Percentiles rank a stretch among this genome's conserved stretches.
Evolutionary conservation across 2,329 filamentous ascomycete species (phyloP).

Genomic region (Didymella sp.): DNA sequence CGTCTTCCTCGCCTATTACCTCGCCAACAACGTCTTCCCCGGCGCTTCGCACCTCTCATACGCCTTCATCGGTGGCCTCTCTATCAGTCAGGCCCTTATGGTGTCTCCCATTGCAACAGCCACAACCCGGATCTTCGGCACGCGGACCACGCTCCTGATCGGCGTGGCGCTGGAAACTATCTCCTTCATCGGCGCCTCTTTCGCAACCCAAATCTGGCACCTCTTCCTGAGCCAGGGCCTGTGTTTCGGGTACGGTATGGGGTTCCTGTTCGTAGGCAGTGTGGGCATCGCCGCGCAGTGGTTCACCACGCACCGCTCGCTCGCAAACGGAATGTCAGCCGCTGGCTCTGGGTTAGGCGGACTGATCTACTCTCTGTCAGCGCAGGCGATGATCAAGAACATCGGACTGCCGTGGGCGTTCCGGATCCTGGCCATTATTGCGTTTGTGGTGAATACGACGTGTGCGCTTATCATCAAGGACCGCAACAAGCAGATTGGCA

Average conservation of each 20-base stretch:
- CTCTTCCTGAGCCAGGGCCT: conserved; percentile 77
- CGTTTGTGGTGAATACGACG: conserved; percentile 68
- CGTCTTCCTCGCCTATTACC: conserved; percentile 75
- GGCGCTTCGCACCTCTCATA: conserved; percentile 70
- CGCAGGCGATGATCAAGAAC: conserved; percentile 71
- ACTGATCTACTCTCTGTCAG: conserved; percentile 70
- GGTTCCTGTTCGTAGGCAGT: conserved; percentile 74
- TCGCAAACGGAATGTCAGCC: conserved; percentile 73
- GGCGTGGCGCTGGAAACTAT: conserved; percentile 69
- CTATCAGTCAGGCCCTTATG: conserved; percentile 69
- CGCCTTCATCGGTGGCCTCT: conserved; percentile 78
- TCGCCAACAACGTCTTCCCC: conserved; percentile 67
- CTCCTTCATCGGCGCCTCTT: conserved; percentile 73
- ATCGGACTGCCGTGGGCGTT: conserved; percentile 73
- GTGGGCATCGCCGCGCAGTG: conserved; percentile 75
- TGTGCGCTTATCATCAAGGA: conserved; percentile 72
- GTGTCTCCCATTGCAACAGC: conserved; percentile 72
- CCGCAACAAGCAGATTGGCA: conserved; percentile 73
- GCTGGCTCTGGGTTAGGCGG: conserved; percentile 80
- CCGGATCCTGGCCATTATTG: conserved; percentile 68
- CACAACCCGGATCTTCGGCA: conserved; percentile 67
- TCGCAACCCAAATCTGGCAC: conserved; percentile 74
- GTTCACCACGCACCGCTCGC: conserved; percentile 71
- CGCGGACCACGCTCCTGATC: conserved; percentile 67
- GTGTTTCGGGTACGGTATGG: conserved; percentile 79